Base-by-base conservation (phyloP, 495 filamentous ascomycete genomes). In the Aspergillus carlsbadensis region DNA sequence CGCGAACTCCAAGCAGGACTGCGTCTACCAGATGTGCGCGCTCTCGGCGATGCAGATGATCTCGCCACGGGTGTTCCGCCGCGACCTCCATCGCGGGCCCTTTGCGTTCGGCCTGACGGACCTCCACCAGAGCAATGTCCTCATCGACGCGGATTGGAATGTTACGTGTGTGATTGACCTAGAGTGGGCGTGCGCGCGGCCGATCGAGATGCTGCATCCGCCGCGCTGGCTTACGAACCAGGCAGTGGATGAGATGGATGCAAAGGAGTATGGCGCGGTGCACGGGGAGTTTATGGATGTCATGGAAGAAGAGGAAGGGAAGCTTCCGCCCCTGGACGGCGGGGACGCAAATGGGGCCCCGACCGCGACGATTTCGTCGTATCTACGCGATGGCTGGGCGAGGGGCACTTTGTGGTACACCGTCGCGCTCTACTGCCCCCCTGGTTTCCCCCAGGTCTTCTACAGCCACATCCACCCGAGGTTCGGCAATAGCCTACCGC, bases 161-260 rank as follows among this genome's bases (percentile, higher is more conserved):
- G 65, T 71, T 47, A 70, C 34, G 10, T 68, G 41, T 36, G 31
- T 73, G 5, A 48, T 76, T 2, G 70, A 76, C 45, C 59, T 69
- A 31, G 71, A 74, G 57, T 76, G 67, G 71, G 68, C 70, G 4
- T 74, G 71, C 55, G 60, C 70, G 45, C 56, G 47, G n/a, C 71
- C 70, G 26, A 59, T 65, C 2, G 67, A 75, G 53, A 67, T 70
- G 63, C 57, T 71, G 21, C 53, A 58, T 40, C 63, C 70, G 46
- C 67, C 67, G 18, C 57, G 63, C 37, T 76, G 70, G 73, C 56
- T 76, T 20, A 65, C 70, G n/a, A 65, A 61, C 36, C 21, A 61
- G 31, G 52, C 56, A 47, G 57, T 70, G 15, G 67, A 69, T 58
- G 8, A 39, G 35, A 63, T 75, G 41, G 31, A 39, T 14, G 2